These are phyloP conservation scores for Luffa aegyptiaca DNA, from an alignment of 306 rosid genomes.

Conservation along the genomic window DNA sequence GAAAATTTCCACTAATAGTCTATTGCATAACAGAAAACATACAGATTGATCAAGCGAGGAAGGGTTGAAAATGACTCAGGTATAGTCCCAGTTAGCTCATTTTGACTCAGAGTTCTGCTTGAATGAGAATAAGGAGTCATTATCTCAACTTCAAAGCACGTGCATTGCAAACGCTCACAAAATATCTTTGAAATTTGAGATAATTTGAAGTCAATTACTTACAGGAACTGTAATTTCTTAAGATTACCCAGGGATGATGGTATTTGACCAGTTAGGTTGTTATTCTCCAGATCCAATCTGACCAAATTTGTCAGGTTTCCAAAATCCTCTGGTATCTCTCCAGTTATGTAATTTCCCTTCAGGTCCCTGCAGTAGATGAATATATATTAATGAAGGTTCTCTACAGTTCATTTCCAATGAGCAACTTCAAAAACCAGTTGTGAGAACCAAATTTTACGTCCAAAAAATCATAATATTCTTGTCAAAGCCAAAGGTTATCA, in stretches of 20 bases:
- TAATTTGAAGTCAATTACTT: conserved; percentile 27
- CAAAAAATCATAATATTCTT: background rate
- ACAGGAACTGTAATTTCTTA: conserved; percentile 71
- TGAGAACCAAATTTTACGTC: background rate
- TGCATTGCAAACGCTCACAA: conserved; percentile 8
- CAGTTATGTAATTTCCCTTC: conserved; percentile 79
- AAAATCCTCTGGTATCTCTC: conserved; percentile 60
- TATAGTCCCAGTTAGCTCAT: conserved; percentile 59
- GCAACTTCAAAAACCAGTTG: background rate
- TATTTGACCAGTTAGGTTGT: conserved; percentile 66
- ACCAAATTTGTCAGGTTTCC: conserved; percentile 58
- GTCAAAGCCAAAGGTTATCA: background rate
- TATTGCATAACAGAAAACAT: conserved; percentile 28
- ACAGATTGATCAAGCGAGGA: conserved; percentile 56
- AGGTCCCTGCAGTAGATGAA: conserved; percentile 45
- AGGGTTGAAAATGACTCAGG: conserved; percentile 66
- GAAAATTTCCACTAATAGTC: background rate
- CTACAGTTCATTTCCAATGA: background rate
- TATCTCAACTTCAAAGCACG: conserved; percentile 15
- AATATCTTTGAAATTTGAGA: conserved; percentile 4
- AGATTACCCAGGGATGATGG: conserved; percentile 77
- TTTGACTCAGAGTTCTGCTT: conserved; percentile 71
- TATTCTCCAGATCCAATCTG: conserved; percentile 65
- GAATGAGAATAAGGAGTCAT: conserved; percentile 14
- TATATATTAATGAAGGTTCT: background rate